A percentile compares a stretch with the other conserved stretches of the same genome.
phyloP scores from a whole-genome alignment of 495 filamentous ascomycete genomes.

The Cenococcum geophilum region DNA sequence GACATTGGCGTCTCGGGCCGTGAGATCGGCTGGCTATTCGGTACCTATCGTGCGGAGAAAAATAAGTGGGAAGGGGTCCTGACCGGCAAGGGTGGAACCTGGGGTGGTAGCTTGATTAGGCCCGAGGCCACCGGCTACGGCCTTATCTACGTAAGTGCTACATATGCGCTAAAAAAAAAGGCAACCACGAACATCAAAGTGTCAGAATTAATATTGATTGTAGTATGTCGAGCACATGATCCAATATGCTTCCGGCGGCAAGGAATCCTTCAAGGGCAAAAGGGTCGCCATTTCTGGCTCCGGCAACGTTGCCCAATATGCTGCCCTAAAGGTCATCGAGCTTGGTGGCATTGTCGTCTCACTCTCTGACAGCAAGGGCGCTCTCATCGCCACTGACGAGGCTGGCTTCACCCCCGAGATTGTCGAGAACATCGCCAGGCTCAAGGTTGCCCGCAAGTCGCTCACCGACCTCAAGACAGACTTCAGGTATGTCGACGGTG shows the following conservation, averaged over 20 bases:
- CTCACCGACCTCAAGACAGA: constrained; percentile 58
- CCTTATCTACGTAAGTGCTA: constrained; percentile 66
- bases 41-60: constrained; percentile 80
- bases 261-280: constrained; percentile 84
- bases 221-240: constrained; percentile 94
- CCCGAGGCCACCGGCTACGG: constrained; percentile 97
- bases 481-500: constrained; percentile 84
- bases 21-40: constrained; percentile 93
- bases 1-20: constrained; percentile 88
- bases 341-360: constrained; percentile 89
- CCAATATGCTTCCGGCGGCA: constrained; percentile 67
- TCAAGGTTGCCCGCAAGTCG: constrained; percentile 84
- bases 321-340: constrained; percentile 93
- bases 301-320: constrained; percentile 97
- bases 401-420: constrained; percentile 69
- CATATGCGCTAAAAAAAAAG: neutral
- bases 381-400: constrained; percentile 62
- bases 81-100: constrained; percentile 88
- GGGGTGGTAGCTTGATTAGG: constrained; percentile 91
- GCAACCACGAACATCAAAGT: neutral
- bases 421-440: constrained; percentile 63
- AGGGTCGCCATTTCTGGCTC: constrained; percentile 94
- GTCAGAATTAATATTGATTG: neutral
- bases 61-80: constrained; percentile 93
- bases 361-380: constrained; percentile 87